Evolutionary conservation across 2,329 filamentous ascomycete species (phyloP).

Genomic region (Arthrobotrys musiformis): DNA sequence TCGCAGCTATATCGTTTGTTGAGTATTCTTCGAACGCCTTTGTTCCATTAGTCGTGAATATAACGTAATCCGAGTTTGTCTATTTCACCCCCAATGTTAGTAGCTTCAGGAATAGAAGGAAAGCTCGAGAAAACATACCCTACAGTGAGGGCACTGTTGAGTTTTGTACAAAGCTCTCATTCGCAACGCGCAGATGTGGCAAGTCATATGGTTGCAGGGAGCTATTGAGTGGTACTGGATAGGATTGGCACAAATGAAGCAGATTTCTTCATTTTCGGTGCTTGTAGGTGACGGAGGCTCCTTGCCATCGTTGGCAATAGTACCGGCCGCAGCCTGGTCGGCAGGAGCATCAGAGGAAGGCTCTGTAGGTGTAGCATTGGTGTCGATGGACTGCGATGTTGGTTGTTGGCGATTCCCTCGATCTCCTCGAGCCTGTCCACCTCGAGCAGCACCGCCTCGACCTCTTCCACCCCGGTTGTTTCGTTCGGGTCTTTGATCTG

Average conservation of each 20-base stretch:
- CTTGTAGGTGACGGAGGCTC: slow-evolving; percentile 37
- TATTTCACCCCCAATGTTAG: slow-evolving; percentile 27
- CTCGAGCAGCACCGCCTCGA: slow-evolving; percentile 33
- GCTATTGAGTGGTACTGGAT: slow-evolving; percentile 88
- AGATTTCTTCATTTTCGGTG: slow-evolving; percentile 77
- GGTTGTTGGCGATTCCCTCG: slow-evolving; percentile 28
- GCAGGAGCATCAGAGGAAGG: background rate
- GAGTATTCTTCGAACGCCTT: slow-evolving; percentile 89
- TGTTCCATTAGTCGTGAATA: slow-evolving; percentile 86
- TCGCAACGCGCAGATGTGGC: slow-evolving; percentile 92
- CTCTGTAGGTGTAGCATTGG: background rate
- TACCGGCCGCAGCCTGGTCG: slow-evolving; percentile 19
- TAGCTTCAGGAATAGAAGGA: background rate
- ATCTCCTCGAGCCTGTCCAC: slow-evolving; percentile 22
- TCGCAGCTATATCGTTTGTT: slow-evolving; percentile 76
- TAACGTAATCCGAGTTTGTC: slow-evolving; percentile 71
- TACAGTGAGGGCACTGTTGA: slow-evolving; percentile 94
- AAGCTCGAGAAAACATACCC: slow-evolving; percentile 69
- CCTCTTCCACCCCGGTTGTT: slow-evolving; percentile 25
- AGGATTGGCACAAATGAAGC: slow-evolving; percentile 95
- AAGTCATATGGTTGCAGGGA: slow-evolving; percentile 95
- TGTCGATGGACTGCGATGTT: slow-evolving; percentile 8
- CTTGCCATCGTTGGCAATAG: slow-evolving; percentile 55
- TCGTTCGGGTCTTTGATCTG: slow-evolving; percentile 27
- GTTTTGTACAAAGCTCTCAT: slow-evolving; percentile 95